A percentile compares a stretch with the other conserved stretches of the same genome.
These are phyloP conservation scores for Debaryomyces subglobosus DNA, from an alignment of 1,139 yeast genomes.

Conservation along the genomic window DNA sequence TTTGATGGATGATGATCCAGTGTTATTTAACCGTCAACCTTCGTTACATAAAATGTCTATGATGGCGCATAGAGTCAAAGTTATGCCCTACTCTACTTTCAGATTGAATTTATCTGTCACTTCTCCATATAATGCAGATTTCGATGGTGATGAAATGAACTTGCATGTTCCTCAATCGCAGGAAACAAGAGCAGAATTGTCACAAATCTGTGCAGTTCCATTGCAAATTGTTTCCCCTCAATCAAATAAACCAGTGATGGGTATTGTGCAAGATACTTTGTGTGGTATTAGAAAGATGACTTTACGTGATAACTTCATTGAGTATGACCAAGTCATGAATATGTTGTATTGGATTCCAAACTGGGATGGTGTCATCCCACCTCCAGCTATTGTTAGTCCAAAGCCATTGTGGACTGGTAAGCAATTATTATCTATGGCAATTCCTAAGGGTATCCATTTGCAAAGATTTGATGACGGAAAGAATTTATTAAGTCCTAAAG, in stretches of 20 bases:
- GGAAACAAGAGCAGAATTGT: conserved; percentile 94
- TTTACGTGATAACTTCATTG: conserved; percentile 83
- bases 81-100: conserved; percentile 98
- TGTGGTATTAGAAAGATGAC: conserved; percentile 98
- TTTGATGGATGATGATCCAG: conserved; percentile 96
- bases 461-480: conserved; percentile 92
- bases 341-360: conserved; percentile 97
- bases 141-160: conserved; percentile 99
- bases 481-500: conserved; percentile 82
- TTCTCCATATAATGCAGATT: conserved; percentile 99
- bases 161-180: conserved; percentile 99
- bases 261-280: conserved; percentile 97
- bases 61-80: conserved; percentile 99
- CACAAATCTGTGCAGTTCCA: conserved; percentile 96
- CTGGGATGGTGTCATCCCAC: conserved; percentile 99
- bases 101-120: conserved; percentile 95
- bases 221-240: conserved; percentile 97
- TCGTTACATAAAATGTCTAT: conserved; percentile 98
- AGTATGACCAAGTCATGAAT: conserved; percentile 93
- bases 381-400: conserved; percentile 92
- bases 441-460: conserved; percentile 93
- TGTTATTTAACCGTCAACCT: conserved; percentile 97
- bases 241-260: conserved; percentile 99
- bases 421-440: conserved; percentile 88
- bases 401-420: conserved; percentile 98